Percentiles rank a stretch among this genome's conserved stretches.
Evolutionary conservation across 345 rosid species (phyloP).

Genomic region (Corymbia maculata): DNA sequence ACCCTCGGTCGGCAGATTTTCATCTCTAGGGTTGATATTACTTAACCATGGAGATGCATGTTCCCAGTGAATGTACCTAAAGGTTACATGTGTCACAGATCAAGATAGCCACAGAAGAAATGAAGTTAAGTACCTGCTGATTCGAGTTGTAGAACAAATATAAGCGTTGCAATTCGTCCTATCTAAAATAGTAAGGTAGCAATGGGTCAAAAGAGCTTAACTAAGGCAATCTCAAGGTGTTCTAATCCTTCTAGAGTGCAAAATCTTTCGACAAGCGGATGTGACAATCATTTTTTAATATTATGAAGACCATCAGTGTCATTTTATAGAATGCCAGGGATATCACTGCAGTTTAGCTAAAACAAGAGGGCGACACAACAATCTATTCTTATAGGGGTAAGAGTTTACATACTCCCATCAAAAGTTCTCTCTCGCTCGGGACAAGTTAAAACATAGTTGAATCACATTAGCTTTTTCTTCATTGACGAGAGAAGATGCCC

Average conservation of each 20-base stretch:
- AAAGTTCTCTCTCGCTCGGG: neutral
- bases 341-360: neutral
- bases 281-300: neutral
- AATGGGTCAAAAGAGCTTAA: neutral
- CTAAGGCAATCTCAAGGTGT: neutral
- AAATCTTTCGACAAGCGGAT: neutral
- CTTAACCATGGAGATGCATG: slow-evolving; percentile 82
- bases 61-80: slow-evolving; percentile 66
- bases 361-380: neutral
- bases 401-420: neutral
- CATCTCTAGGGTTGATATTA: slow-evolving; percentile 79
- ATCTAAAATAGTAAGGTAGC: neutral
- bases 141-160: neutral
- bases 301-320: neutral
- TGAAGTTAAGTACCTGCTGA: neutral
- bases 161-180: neutral
- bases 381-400: neutral
- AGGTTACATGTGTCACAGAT: neutral
- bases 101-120: neutral
- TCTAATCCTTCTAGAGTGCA: neutral
- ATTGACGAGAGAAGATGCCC: neutral
- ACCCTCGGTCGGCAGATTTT: slow-evolving; percentile 71
- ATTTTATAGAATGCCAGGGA: neutral
- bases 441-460: neutral
- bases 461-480: neutral